These are phyloP conservation scores for Escovopsis weberi DNA, from an alignment of 2,329 filamentous ascomycete species.

Conservation along the genomic window DNA sequence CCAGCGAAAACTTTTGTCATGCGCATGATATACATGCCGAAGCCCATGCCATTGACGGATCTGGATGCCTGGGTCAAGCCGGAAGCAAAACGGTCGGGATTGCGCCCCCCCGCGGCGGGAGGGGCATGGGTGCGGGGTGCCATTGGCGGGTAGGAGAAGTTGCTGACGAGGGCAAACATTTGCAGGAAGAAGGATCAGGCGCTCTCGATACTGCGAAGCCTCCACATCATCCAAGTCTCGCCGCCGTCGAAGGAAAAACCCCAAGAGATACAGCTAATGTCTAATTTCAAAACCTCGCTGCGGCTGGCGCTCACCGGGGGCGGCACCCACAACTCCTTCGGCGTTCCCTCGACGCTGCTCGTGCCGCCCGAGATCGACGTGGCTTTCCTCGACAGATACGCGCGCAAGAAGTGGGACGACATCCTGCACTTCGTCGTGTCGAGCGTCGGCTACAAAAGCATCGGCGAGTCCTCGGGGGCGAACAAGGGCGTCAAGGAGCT, in stretches of 20 bases:
- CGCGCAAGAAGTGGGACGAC: slow-evolving; percentile 83
- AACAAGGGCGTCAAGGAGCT: slow-evolving; percentile 74
- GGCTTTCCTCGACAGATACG: slow-evolving; percentile 68
- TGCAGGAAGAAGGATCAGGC: slow-evolving; percentile 68
- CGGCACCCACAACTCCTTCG: slow-evolving; percentile 76
- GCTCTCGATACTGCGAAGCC: slow-evolving; percentile 61
- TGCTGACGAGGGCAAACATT: neutral
- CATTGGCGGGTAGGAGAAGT: too few relatives aligned
- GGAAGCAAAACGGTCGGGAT: slow-evolving; percentile 27
- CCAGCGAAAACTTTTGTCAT: slow-evolving; percentile 90
- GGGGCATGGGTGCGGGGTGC: neutral
- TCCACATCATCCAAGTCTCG: slow-evolving; percentile 68
- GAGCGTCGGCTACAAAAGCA: slow-evolving; percentile 43
- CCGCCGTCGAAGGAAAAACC: slow-evolving; percentile 44
- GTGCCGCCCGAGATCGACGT: slow-evolving; percentile 51
- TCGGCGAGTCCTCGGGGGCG: slow-evolving; percentile 35
- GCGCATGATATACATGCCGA: slow-evolving; percentile 81
- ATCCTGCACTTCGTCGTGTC: slow-evolving; percentile 93
- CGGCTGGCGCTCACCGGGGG: slow-evolving; percentile 78
- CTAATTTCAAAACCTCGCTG: slow-evolving; percentile 71
- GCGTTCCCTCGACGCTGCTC: slow-evolving; percentile 59
- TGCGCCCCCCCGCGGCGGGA: neutral
- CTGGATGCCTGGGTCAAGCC: slow-evolving; percentile 78
- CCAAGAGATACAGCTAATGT: slow-evolving; percentile 60
- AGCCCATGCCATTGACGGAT: slow-evolving; percentile 62